Evolutionary conservation across 106 monocot species (phyloP).

Genomic region (Acanthochlamys bracteata): DNA sequence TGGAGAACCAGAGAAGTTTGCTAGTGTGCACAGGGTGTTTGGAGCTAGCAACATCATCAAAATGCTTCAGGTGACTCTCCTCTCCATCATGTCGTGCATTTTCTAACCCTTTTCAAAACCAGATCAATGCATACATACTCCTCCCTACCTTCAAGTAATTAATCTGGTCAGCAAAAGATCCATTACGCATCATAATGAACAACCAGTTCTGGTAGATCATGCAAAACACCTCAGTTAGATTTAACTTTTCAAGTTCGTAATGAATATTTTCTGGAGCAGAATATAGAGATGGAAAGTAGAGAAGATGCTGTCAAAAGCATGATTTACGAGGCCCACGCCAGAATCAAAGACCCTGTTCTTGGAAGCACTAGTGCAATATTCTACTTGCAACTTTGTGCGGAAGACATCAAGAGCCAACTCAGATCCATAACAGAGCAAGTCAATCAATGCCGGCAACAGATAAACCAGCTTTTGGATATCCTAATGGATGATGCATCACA

Average conservation of each 20-base stretch:
- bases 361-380: constrained; percentile 19
- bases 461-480: neutral
- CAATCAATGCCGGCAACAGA: neutral
- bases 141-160: too few species aligned
- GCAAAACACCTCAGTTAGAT: too few species aligned
- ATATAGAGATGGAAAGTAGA: constrained; percentile 6
- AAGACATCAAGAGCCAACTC: constrained; percentile 8
- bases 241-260: too few species aligned
- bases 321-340: constrained; percentile 29
- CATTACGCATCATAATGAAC: too few species aligned
- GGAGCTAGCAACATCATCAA: constrained; percentile 23
- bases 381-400: constrained; percentile 15
- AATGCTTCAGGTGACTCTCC: constrained; percentile 16
- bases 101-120: too few species aligned
- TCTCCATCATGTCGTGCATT: too few species aligned
- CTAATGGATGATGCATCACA: neutral
- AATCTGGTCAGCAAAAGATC: too few species aligned
- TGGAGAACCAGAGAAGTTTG: constrained; percentile 18
- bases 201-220: too few species aligned
- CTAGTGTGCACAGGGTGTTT: constrained; percentile 19
- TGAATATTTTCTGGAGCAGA: constrained; percentile 7
- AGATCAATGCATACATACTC: too few species aligned
- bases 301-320: constrained; percentile 25
- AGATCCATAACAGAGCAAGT: neutral
- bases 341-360: constrained; percentile 26